phyloP scores from a whole-genome alignment of 2,329 filamentous ascomycete genomes.

The Elsinoe australis region DNA sequence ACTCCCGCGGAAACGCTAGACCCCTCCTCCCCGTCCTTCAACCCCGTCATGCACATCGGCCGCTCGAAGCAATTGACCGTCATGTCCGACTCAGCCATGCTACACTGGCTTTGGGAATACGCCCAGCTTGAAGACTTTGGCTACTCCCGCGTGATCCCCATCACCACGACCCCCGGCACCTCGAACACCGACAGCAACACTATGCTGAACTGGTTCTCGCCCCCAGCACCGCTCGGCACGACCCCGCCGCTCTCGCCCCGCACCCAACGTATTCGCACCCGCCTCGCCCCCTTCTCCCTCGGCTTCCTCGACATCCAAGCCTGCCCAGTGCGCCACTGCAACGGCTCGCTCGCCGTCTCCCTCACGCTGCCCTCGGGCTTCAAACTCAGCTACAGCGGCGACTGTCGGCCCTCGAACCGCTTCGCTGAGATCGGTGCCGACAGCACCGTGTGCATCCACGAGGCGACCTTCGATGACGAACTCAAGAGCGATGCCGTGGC shows the following conservation, averaged over 20 bases:
- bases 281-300: constrained; percentile 37
- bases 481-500: constrained; percentile 66
- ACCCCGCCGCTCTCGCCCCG: constrained; percentile 28
- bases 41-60: constrained; percentile 23
- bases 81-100: constrained; percentile 63
- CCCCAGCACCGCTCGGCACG: constrained; percentile 28
- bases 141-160: constrained; percentile 51
- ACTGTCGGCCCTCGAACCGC: constrained; percentile 68
- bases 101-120: constrained; percentile 72
- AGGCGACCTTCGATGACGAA: constrained; percentile 92
- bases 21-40: constrained; percentile 27
- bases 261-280: constrained; percentile 18
- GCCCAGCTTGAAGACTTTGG: constrained; percentile 69
- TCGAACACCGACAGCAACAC: constrained; percentile 22
- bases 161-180: constrained; percentile 35
- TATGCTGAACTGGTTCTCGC: constrained; percentile 30
- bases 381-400: constrained; percentile 86
- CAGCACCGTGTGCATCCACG: constrained; percentile 81
- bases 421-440: constrained; percentile 66
- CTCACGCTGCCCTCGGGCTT: constrained; percentile 73
- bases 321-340: constrained; percentile 68
- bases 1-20: constrained; percentile 25
- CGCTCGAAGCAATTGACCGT: constrained; percentile 48
- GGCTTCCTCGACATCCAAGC: constrained; percentile 62
- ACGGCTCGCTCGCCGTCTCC: constrained; percentile 65